These are phyloP conservation scores for Primulina tabacum DNA, from an alignment of 257 asterid genomes.

Conservation along the genomic window DNA sequence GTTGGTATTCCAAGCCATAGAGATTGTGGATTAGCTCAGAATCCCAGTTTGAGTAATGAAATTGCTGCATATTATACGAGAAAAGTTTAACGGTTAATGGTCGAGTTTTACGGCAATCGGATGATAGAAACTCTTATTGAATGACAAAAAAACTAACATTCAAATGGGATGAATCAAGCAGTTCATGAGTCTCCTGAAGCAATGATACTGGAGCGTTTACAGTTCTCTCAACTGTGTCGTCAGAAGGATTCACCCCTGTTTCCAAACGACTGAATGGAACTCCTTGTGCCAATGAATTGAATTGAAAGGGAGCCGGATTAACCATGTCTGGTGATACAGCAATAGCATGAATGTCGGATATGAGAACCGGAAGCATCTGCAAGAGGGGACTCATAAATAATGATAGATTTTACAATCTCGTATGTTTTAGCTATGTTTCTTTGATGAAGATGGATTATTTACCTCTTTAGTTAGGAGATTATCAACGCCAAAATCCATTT, in stretches of 20 bases:
- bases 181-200: constrained; percentile 38
- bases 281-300: constrained; percentile 43
- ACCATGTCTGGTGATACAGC: constrained; percentile 44
- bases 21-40: constrained; percentile 51
- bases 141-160: constrained; percentile 37
- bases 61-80: constrained; percentile 39
- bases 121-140: not conserved
- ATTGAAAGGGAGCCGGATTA: constrained; percentile 36
- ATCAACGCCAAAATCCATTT: constrained; percentile 53
- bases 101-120: not conserved
- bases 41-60: constrained; percentile 62
- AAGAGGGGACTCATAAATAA: not conserved
- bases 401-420: no score
- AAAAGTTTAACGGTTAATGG: not conserved
- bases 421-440: not conserved
- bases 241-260: constrained; percentile 39
- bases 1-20: constrained; percentile 56
- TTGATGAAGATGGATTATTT: constrained; percentile 12
- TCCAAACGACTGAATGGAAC: constrained; percentile 40
- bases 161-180: constrained; percentile 46
- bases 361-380: constrained; percentile 47
- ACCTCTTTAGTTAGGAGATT: constrained; percentile 61
- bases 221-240: constrained; percentile 48
- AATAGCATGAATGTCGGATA: constrained; percentile 32
- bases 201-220: constrained; percentile 47